Evolutionary conservation across 306 rosid genomes (phyloP).

Genomic region (Fragaria ananassa): DNA sequence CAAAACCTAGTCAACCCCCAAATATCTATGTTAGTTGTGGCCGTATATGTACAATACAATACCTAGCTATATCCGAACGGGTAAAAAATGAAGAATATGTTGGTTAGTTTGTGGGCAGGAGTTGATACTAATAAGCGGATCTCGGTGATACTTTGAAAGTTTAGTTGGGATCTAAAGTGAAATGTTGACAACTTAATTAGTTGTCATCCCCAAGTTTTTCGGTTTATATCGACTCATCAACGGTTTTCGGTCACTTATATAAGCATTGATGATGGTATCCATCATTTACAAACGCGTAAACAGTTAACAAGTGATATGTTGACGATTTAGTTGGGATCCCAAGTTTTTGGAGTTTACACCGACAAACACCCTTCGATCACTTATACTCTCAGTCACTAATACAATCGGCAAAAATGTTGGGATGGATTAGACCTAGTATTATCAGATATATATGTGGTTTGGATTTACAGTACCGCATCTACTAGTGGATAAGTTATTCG

Average conservation of each 20-base stretch:
- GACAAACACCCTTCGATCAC: background rate
- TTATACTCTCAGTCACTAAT: background rate
- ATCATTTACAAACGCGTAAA: background rate
- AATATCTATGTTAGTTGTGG: background rate
- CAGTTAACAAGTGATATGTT: background rate
- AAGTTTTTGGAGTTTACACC: background rate
- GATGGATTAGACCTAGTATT: background rate
- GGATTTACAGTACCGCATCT: background rate
- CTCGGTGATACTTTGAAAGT: background rate
- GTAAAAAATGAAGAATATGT: background rate
- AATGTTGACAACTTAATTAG: background rate
- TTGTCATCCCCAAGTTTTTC: background rate
- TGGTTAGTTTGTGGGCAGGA: background rate
- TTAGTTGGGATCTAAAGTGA: background rate
- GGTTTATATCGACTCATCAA: background rate
- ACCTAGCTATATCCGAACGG: background rate
- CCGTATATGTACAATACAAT: background rate
- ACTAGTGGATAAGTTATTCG: too few species aligned
- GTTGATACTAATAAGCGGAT: background rate
- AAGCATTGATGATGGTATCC: background rate
- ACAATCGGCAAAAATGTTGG: background rate
- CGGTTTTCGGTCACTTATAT: background rate
- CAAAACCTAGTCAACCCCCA: slow-evolving; percentile 4
- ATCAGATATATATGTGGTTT: background rate
- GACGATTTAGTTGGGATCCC: background rate